Conservation (phyloP, 202 grass and related monocot genomes). For the Zoysia matrella region DNA sequence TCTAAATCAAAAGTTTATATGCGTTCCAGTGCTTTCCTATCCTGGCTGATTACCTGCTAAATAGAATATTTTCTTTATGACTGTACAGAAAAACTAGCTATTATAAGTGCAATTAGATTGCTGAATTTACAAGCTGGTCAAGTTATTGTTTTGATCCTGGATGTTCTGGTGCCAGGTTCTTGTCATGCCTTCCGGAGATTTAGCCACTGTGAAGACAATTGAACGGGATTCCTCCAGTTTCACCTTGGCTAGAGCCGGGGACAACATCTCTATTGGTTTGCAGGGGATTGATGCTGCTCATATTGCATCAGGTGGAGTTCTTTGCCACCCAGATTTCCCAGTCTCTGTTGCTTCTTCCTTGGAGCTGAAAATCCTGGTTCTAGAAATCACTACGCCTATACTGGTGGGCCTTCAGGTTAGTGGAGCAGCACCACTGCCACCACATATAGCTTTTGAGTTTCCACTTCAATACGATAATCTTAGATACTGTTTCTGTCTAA, state of each 20-base stretch:
- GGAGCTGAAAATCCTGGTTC: constrained; percentile 80
- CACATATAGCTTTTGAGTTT: neutral
- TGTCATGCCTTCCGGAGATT: constrained; percentile 71
- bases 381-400: constrained; percentile 75
- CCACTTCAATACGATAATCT: neutral
- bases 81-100: neutral
- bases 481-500: neutral
- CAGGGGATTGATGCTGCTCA: constrained; percentile 65
- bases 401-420: constrained; percentile 72
- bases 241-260: constrained; percentile 68
- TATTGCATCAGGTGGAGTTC: constrained; percentile 62
- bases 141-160: neutral
- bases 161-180: constrained; percentile 55
- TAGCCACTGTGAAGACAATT: constrained; percentile 57
- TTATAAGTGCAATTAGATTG: constrained; percentile 1
- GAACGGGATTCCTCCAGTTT: constrained; percentile 63
- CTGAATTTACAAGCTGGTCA: neutral
- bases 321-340: constrained; percentile 77
- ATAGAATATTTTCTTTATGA: neutral
- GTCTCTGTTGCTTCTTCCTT: constrained; percentile 58
- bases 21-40: neutral
- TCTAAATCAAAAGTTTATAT: neutral
- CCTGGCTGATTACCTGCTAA: neutral
- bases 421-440: neutral
- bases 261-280: constrained; percentile 69